A percentile compares a stretch with the other conserved stretches of the same genome.
These are phyloP conservation scores for Aspergillus tubingensis DNA, from an alignment of 2,329 filamentous ascomycete genomes.

Conservation along the genomic window DNA sequence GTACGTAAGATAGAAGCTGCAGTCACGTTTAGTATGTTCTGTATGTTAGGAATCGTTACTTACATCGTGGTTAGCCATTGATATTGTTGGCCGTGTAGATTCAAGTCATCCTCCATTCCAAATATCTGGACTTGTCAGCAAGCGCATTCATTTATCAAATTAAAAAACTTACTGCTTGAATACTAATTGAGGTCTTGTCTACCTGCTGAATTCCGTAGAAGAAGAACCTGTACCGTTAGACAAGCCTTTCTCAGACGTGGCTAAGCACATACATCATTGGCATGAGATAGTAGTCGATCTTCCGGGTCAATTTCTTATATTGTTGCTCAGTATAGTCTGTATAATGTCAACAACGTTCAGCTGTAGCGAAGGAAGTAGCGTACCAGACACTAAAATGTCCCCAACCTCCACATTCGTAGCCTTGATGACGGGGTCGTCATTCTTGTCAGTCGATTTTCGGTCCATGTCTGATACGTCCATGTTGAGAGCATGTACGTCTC, in stretches of 20 bases:
- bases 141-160: background rate
- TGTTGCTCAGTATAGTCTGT: background rate
- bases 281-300: background rate
- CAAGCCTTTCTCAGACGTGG: background rate
- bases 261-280: background rate
- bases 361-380: too few relatives aligned
- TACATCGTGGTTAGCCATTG: conserved; percentile 2
- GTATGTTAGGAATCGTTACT: too few relatives aligned
- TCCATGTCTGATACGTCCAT: background rate
- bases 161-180: background rate
- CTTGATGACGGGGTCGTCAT: background rate
- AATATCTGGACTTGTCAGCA: background rate
- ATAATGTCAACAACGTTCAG: too few relatives aligned
- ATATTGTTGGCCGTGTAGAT: background rate
- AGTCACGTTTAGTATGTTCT: too few relatives aligned
- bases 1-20: background rate
- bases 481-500: too few relatives aligned
- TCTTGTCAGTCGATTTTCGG: background rate
- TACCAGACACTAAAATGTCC: too few relatives aligned
- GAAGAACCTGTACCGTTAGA: background rate
- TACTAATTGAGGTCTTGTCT: background rate
- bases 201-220: conserved; percentile 1
- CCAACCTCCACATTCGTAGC: too few relatives aligned
- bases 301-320: background rate
- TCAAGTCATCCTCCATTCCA: background rate